Evolutionary conservation across 1,284 basidiomycete genomes (phyloP).

Genomic region (Apiotrichum gamsii): DNA sequence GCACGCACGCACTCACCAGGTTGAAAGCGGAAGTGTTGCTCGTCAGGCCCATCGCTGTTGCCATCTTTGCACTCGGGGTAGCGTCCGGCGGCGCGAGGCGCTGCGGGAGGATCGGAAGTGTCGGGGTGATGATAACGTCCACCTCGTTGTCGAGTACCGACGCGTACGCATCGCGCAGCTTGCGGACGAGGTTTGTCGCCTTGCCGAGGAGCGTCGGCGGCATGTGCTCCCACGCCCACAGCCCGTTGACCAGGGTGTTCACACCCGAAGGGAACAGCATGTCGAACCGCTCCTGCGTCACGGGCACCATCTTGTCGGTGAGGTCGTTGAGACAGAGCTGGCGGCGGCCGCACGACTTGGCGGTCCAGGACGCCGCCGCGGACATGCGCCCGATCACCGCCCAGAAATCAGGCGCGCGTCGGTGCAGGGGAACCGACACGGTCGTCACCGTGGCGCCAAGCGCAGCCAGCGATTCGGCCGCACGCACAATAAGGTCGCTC

Average conservation of each 20-base stretch:
- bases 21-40: constrained; percentile 33
- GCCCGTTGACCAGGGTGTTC: constrained; percentile 19
- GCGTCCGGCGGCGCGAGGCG: constrained; percentile 11
- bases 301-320: constrained; percentile 45
- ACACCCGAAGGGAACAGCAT: constrained; percentile 18
- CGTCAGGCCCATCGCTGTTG: constrained; percentile 21
- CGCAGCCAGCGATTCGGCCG: constrained; percentile 7
- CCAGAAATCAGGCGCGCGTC: constrained; percentile 19
- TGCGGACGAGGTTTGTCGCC: constrained; percentile 41
- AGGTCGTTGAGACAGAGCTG: constrained; percentile 49
- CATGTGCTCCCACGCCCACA: constrained; percentile 25
- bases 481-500: constrained; percentile 12
- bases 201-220: constrained; percentile 23
- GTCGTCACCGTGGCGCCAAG: constrained; percentile 17
- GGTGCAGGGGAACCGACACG: constrained; percentile 28
- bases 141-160: constrained; percentile 39
- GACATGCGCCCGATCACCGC: constrained; percentile 27
- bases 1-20: constrained; percentile 27
- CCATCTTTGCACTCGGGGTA: constrained; percentile 18
- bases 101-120: constrained; percentile 30
- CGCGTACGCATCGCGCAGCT: constrained; percentile 49
- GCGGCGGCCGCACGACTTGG: constrained; percentile 36
- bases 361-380: constrained; percentile 30
- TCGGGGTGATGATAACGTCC: constrained; percentile 52
- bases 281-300: constrained; percentile 49